Conservation (phyloP, 2,329 filamentous ascomycete genomes). For the Exophiala spinifera region DNA sequence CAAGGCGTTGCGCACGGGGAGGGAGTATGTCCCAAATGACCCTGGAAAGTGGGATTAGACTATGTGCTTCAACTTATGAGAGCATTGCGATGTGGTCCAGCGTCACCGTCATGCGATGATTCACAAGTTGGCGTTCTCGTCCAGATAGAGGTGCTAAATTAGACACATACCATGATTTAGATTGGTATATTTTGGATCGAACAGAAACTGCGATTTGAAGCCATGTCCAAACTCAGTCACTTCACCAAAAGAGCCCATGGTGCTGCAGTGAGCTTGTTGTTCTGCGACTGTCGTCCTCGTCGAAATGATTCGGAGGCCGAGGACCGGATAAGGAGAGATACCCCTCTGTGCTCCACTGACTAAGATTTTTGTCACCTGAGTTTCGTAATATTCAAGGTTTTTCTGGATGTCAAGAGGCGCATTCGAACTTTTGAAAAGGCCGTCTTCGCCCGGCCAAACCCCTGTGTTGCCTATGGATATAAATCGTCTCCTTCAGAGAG, state of each 20-base stretch:
- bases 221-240: conserved; percentile 49
- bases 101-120: background rate
- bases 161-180: conserved; percentile 68
- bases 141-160: background rate
- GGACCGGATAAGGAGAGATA: background rate
- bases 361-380: background rate
- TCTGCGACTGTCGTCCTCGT: background rate
- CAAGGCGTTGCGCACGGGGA: conserved; percentile 56
- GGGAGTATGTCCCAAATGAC: conserved; percentile 76
- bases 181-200: conserved; percentile 65
- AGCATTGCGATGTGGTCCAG: too few relatives aligned
- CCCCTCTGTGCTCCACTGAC: background rate
- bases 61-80: background rate
- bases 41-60: conserved; percentile 34
- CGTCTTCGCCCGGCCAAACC: too few relatives aligned
- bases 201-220: conserved; percentile 64
- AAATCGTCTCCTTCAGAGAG: too few relatives aligned
- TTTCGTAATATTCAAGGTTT: background rate
- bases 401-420: too few relatives aligned
- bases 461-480: too few relatives aligned
- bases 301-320: conserved; percentile 1
- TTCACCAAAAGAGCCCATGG: conserved; percentile 27
- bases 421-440: too few relatives aligned
- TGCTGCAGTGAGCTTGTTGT: conserved; percentile 2
- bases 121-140: background rate